Evolutionary conservation across 73 alveolate genomes (phyloP), one percentile per base, ranked within the genome.

Genomic region (Blepharisma stoltei): DNA sequence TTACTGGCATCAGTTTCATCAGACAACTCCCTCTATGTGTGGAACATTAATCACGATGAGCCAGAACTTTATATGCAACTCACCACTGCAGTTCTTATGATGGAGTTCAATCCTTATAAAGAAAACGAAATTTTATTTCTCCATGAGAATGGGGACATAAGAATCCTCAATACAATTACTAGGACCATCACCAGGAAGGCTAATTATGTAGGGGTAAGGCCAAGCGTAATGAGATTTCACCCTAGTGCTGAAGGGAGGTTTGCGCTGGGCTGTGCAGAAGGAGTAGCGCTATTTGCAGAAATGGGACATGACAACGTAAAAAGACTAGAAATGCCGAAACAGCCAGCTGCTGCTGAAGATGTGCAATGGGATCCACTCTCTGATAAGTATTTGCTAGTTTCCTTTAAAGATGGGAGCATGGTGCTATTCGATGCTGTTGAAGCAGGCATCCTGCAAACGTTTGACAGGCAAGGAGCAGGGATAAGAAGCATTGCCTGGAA

Each of bases 381-480:
- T 14, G 94, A 82, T 54, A 82, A 84, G 45, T 80, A 86, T 52
- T 38, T 84, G 8, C 54, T 77, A 18, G 90, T 71, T 6, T 54
- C 90, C 20, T 83, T 23, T 70, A 21, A 20, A 9, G 90, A 86
- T 55, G 94, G 94, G 5, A 9, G 44, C 0, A 7, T 80, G 83
- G 76, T 49, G 6, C 73, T 83, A 82, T 37, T 83, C 37, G 82
- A 78, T 48, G 67, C 27, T 70, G 75, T 66, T 11, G 8, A 47
- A 0, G 71, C 76, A 4, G 41, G 14, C 6, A 55, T 52, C 46
- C 37, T 75, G 48, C 25, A 49, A 48, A 23, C 67, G 6, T 93
- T 90, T 78, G 98, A 93, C 53, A 93, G 81, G 68, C 83, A 86
- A 81, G 84, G 91, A 6, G 89, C 81, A 23, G 93, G 92, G 67